Evolutionary conservation across 176 grass and related monocot genomes (phyloP), one percentile per base, ranked within the genome.

Genomic region (Carex cristatella): DNA sequence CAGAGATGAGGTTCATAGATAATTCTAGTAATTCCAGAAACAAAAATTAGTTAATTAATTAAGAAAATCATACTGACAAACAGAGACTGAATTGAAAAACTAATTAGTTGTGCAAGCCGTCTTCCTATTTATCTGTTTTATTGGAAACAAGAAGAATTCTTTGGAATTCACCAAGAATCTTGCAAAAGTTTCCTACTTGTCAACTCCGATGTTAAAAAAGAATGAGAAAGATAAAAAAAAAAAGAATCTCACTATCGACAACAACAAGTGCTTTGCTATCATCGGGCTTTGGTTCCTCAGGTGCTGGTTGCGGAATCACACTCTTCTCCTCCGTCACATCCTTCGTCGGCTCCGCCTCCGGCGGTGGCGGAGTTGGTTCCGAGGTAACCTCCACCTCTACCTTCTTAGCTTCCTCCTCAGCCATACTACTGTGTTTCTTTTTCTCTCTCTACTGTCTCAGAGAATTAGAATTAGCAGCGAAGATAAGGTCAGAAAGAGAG

Each of bases 261-360:
- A 79, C 11, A 84, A 61, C 90, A n/a, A 94, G 70, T 23, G 92
- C 87, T 84, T 97, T 94, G 81, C 85, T 85, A 83, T 97, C 90
- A 40, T 92, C 94, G n/a, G 28, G 69, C 49, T 92, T 89, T 18
- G 84, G 87, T 15, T 88, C 88, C 42, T 86, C 82, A 14, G 87
- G 80, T 10, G 86, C 81, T 65, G 82, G 88, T 3, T 37, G 80
- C 8, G 90, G 89, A 88, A 94, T 86, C 79, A 91, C 89, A 53
- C 84, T 84, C 92, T 97, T 97, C 92, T 97, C 92, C 89, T 97
- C 94, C 4, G 92, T 77, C n/a, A 94, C 94, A 70, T 94, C 94
- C 90, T 97, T 97, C 27, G 92, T 48, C 12, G 90, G 59, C 88
- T 89, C 87, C 10, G 78, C 5, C 81, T 58, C 85, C 53, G 80